These are phyloP conservation scores for Gastrolobium villosum DNA, from an alignment of 306 rosid genomes.

Conservation along the genomic window DNA sequence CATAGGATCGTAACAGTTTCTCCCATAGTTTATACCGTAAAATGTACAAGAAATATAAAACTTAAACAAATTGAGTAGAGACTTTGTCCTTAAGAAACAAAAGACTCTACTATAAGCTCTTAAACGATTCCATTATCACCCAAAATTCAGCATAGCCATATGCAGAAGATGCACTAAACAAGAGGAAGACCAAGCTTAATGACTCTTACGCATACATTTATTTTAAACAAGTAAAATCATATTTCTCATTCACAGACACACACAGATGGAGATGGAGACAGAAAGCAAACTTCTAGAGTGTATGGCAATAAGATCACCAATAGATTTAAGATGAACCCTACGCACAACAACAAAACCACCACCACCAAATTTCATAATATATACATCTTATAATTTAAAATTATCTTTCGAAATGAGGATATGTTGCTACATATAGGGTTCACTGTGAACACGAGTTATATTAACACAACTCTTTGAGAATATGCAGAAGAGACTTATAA, in stretches of 20 bases:
- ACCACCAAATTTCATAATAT: background rate
- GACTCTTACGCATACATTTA: background rate
- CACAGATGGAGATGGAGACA: too few relatives aligned
- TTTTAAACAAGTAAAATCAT: background rate
- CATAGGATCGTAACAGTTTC: too few relatives aligned
- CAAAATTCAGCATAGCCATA: background rate
- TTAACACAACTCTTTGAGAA: background rate
- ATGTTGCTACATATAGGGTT: background rate
- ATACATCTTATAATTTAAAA: background rate
- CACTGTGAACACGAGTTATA: background rate
- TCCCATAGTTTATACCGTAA: background rate
- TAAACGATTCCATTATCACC: constrained; percentile 19
- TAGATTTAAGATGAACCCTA: background rate
- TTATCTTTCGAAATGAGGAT: background rate
- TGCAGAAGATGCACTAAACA: constrained; percentile 5
- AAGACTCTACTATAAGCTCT: constrained; percentile 4
- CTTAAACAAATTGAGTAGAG: background rate
- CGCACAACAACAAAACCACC: background rate
- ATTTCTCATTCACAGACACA: background rate
- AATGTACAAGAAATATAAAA: background rate
- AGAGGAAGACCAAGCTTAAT: background rate
- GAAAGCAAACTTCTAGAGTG: background rate
- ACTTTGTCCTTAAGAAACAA: background rate
- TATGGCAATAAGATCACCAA: constrained; percentile 9
- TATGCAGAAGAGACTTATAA: background rate